Evolutionary conservation across 345 rosid genomes (phyloP).

Genomic region (Psidium friedrichsthalianum): DNA sequence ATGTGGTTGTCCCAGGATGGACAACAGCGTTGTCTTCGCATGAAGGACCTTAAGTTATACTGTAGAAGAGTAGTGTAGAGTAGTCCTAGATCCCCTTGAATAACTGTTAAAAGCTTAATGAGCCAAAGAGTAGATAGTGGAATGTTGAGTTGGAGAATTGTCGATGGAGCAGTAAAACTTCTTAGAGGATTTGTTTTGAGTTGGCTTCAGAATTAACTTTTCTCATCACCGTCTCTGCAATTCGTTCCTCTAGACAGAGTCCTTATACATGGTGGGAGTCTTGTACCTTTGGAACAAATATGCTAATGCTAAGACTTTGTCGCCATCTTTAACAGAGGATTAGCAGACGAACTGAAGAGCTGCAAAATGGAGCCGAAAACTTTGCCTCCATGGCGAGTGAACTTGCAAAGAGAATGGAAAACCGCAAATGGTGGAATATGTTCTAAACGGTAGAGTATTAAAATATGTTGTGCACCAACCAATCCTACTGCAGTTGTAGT

Average conservation of each 20-base stretch:
- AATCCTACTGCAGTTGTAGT: not conserved
- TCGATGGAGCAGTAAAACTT: not conserved
- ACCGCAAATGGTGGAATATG: constrained; percentile 73
- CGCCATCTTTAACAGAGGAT: constrained; percentile 32
- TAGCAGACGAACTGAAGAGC: constrained; percentile 58
- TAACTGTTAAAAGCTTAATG: not conserved
- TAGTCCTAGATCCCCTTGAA: not conserved
- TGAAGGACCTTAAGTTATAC: not conserved
- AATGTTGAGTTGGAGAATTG: not conserved
- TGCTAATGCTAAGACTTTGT: not conserved
- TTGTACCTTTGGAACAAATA: not conserved
- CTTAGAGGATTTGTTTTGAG: not conserved
- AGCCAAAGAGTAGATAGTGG: not conserved
- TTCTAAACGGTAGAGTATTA: not conserved
- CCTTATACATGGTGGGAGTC: not conserved
- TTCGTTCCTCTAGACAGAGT: not conserved
- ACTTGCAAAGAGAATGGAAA: constrained; percentile 80
- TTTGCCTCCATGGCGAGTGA: constrained; percentile 68
- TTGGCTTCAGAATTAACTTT: not conserved
- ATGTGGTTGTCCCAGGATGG: not conserved
- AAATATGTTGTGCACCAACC: not conserved
- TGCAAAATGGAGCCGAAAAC: constrained; percentile 65
- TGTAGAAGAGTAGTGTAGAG: not conserved
- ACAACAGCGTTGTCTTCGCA: not conserved
- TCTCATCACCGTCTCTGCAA: not conserved